Base-by-base conservation (phyloP, 805 yeast species). In the Myxozyma monticola region DNA sequence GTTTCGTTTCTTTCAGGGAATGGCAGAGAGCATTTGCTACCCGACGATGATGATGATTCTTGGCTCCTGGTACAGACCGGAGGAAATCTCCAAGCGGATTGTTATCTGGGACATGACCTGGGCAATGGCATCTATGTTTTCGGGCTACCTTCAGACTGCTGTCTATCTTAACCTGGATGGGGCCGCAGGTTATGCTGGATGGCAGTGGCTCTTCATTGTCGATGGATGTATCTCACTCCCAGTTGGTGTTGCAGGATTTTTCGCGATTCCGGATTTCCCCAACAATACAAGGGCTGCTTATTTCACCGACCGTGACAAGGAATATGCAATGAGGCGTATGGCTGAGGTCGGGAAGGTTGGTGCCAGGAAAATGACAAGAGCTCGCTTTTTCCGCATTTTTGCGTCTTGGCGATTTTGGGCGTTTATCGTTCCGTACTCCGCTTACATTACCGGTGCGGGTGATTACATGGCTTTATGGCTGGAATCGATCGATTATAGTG, bases 141-240 rank as follows among this genome's bases (percentile, higher is more conserved):
- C 84, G 1, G 85, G 86, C 37, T 76, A 80, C 53, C 68, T 84
- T 35, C 83, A 82, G 59, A 78, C 84, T 17, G 77, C 83, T 8
- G 74, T 81, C 24, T 75, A 69, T 51, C 60, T 71, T 20, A 59
- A 67, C 37, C 62, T 84, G 57, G 67, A 73, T 45, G 86, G 84
- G 25, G 68, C 63, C 7, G 61, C 65, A 39, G 87, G 87, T 0
- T 67, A 77, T 10, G 73, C 74, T 8, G 81, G 86, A 12, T 84
- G 88, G 88, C 74, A 82, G 70, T 84, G 88, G 88, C 78, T 81
- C 62, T 84, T 81, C 61, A 78, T 84, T 39, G 73, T 84, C 54
- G 87, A 83, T 62, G 83, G 83, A 10, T 60, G 78, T 40, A 74
- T 84, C 42, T 78, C 84, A 3, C 60, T 83, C 25, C 79, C 73